phyloP scores from a whole-genome alignment of 2,329 filamentous ascomycete genomes.

The Clonostachys chloroleuca region DNA sequence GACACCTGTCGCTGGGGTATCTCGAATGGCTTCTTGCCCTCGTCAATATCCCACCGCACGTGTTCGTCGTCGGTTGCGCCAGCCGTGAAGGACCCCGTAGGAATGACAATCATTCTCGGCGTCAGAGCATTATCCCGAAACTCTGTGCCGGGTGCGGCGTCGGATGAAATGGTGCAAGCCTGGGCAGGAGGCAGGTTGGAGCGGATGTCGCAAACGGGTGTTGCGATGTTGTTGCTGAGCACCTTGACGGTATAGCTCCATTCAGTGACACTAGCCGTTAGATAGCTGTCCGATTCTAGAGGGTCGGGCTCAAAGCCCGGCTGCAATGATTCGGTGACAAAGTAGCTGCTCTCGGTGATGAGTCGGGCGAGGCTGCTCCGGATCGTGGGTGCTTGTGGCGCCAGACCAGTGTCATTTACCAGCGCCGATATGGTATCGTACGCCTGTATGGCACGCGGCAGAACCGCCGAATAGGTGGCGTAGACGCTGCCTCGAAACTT shows the following conservation, averaged over 20 bases:
- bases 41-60: conserved; percentile 3
- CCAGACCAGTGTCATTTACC: background rate
- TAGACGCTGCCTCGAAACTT: background rate
- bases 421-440: background rate
- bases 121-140: conserved; percentile 1
- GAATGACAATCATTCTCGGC: conserved; percentile 8
- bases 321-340: background rate
- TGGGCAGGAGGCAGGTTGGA: background rate
- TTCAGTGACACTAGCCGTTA: background rate
- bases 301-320: background rate
- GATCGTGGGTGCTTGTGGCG: background rate
- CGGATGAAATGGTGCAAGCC: background rate
- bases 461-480: background rate
- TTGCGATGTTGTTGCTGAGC: background rate
- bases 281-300: background rate
- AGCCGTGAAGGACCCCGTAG: conserved; percentile 4
- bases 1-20: conserved; percentile 3
- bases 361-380: background rate
- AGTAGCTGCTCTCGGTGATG: background rate
- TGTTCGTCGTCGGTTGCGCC: conserved; percentile 5
- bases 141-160: conserved; percentile 2
- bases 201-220: background rate
- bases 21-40: conserved; percentile 1
- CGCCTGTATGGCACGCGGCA: background rate
- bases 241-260: background rate